Evolutionary conservation across 1,284 basidiomycete genomes (phyloP).

Genomic region (Cerrena zonata): DNA sequence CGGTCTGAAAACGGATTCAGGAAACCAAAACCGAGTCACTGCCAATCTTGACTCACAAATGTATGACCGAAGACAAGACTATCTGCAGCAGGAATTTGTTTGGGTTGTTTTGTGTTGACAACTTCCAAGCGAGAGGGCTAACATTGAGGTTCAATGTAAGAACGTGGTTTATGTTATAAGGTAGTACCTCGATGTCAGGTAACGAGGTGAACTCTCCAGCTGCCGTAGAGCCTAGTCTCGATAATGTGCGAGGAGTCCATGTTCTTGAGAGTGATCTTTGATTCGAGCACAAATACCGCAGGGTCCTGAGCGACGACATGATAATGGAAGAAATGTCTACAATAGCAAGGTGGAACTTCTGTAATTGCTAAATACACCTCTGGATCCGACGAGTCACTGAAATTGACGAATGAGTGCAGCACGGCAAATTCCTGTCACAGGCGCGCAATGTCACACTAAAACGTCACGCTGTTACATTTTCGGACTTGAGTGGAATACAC

Average conservation of each 20-base stretch:
- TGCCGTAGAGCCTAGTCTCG: conserved; percentile 18
- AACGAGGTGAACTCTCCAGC: conserved; percentile 20
- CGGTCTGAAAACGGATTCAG: conserved; percentile 47
- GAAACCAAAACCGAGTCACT: not conserved
- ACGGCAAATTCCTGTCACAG: conserved; percentile 1
- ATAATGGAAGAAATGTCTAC: too few relatives aligned
- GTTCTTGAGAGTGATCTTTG: conserved; percentile 5
- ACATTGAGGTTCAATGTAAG: not conserved
- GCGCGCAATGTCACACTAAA: conserved; percentile 7
- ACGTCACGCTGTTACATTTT: not conserved
- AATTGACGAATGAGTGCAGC: too few relatives aligned
- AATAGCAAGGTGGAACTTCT: not conserved
- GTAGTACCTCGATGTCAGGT: conserved; percentile 26
- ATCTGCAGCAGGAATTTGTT: conserved; percentile 46
- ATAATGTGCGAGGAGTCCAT: conserved; percentile 1
- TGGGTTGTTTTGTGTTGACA: conserved; percentile 43
- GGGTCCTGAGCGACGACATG: conserved; percentile 8
- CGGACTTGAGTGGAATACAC: too few relatives aligned
- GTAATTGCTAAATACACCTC: conserved; percentile 3
- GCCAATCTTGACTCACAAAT: conserved; percentile 59
- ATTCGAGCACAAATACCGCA: conserved; percentile 1
- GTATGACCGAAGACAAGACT: conserved; percentile 63
- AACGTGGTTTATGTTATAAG: not conserved
- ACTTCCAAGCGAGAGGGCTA: conserved; percentile 49
- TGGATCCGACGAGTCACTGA: not conserved